A percentile compares a stretch with the other conserved stretches of the same genome.
These are phyloP conservation scores for Pseudohalonectria lignicola DNA, from an alignment of 2,329 filamentous ascomycete species.

Conservation along the genomic window DNA sequence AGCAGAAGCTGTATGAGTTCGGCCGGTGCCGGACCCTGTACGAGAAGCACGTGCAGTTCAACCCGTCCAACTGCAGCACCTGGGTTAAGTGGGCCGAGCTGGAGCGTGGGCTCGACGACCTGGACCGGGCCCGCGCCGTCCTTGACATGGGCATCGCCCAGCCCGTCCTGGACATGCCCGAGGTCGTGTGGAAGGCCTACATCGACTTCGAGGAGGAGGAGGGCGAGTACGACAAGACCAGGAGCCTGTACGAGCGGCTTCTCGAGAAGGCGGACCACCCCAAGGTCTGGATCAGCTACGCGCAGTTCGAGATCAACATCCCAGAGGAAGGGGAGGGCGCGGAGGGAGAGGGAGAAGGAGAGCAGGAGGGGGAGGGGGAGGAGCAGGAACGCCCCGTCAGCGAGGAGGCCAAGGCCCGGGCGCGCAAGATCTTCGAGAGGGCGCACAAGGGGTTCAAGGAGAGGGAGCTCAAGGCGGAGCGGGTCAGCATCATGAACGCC, in stretches of 20 bases:
- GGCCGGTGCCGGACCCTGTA: constrained; percentile 82
- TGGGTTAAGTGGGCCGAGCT: constrained; percentile 97
- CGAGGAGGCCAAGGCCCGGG: constrained; percentile 73
- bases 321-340: constrained; percentile 60
- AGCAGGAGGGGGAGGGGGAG: constrained; percentile 46
- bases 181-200: constrained; percentile 94
- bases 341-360: constrained; percentile 37
- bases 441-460: constrained; percentile 83
- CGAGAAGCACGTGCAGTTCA: constrained; percentile 89
- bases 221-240: constrained; percentile 75
- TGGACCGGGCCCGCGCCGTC: constrained; percentile 79
- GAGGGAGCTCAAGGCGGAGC: constrained; percentile 82
- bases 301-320: constrained; percentile 95
- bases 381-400: constrained; percentile 61
- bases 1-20: constrained; percentile 92
- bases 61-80: constrained; percentile 77
- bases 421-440: constrained; percentile 73
- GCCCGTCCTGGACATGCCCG: constrained; percentile 85
- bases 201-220: constrained; percentile 98
- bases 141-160: constrained; percentile 85
- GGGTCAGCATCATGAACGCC: constrained; percentile 81
- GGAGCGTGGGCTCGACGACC: constrained; percentile 81
- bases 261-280: constrained; percentile 94
- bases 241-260: constrained; percentile 78
- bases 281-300: constrained; percentile 98